Evolutionary conservation across 2,329 filamentous ascomycete species (phyloP), one percentile per base, ranked within the genome.

Genomic region (Penicillium sumatraense): DNA sequence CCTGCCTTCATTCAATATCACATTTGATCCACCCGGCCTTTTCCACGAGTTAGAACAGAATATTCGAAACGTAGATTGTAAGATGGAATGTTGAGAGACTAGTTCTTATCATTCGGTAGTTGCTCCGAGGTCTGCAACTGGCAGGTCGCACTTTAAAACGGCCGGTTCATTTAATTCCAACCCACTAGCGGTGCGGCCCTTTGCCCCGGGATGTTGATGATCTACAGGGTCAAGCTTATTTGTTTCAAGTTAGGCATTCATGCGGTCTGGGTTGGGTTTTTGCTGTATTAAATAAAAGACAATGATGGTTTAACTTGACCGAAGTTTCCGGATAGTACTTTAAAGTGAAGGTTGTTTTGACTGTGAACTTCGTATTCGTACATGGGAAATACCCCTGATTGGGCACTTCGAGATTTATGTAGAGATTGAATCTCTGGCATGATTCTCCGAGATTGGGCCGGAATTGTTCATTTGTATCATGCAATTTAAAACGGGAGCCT

Each of bases 121-220:
- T 33, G 14, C 42, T 13, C 42, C 26, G 42, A 46, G 16, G 8
- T 31, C 26, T 31, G 18, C 27, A 46, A 46, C 21, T 46, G 42
- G 42, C 7, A 46, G 24, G 42, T 46, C 26, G 42, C 42, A 46
- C 26, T 46, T 46, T 46, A 29, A 46, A 46, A 46, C 42, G 31
- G 8, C 18, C 42, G 27, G 42, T 11, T 46, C 42, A 31, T 46
- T 31, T 31, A 46, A 14, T 20, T 46, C 42, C n/a, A 46, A 46
- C 26, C 26, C 26, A 46, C 42, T 46, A 31, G 42, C 21, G 16
- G 11, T 29, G 26, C 42, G 27, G 42, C 16, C 42, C 11, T 20
- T 31, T 24, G 41, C n/a, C 42, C 42, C 26, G 42, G 27, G 26
- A 46, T 23, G 42, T 46, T 18, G 24, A 46, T 46, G 42, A 46